phyloP scores from a whole-genome alignment of 2,329 filamentous ascomycete genomes.

The Geosmithia flava region DNA sequence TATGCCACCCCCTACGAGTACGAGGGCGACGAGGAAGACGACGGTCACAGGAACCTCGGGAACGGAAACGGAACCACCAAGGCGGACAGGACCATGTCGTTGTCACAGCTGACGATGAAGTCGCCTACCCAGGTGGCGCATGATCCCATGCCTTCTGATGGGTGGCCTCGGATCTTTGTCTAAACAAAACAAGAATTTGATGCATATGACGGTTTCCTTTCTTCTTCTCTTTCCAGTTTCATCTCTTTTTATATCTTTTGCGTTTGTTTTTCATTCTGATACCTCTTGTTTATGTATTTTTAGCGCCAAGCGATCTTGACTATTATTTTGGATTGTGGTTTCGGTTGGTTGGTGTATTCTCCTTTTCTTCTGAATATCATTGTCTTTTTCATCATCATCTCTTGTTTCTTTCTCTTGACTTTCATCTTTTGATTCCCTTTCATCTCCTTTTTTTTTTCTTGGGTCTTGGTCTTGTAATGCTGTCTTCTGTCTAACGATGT shows the following conservation, averaged over 20 bases:
- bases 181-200: background rate
- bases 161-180: background rate
- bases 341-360: background rate
- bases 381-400: background rate
- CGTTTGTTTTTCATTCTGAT: conserved; percentile 1
- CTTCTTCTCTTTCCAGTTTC: background rate
- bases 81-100: conserved; percentile 51
- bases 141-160: background rate
- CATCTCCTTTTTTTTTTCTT: background rate
- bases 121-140: background rate
- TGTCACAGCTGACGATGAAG: conserved; percentile 44
- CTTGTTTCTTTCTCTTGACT: background rate
- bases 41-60: conserved; percentile 1
- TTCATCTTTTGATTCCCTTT: background rate
- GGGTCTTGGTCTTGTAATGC: background rate
- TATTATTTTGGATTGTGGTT: background rate
- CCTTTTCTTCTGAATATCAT: background rate
- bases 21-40: conserved; percentile 21
- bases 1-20: conserved; percentile 42
- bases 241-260: background rate
- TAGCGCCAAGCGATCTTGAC: background rate
- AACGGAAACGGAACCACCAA: conserved; percentile 23
- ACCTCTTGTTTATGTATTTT: background rate
- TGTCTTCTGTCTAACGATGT: background rate
- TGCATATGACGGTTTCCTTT: background rate